Percentiles rank a stretch among this genome's conserved stretches.
These are phyloP conservation scores for Cenchrus fungigraminus DNA, from an alignment of 176 grass and related monocot genomes.

Conservation along the genomic window DNA sequence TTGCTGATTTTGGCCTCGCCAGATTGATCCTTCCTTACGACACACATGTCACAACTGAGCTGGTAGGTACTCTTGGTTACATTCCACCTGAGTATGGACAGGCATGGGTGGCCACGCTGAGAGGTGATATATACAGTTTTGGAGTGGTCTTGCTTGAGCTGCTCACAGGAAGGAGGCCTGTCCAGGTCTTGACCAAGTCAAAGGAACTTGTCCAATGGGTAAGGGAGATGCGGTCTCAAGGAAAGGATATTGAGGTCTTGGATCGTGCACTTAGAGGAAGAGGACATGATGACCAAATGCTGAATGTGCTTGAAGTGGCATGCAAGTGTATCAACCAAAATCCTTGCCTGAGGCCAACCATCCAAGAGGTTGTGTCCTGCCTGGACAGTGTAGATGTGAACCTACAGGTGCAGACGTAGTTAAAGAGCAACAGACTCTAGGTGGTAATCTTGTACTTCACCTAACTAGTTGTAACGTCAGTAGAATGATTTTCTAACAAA, in stretches of 20 bases:
- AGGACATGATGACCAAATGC: slow-evolving; percentile 73
- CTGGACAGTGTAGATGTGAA: slow-evolving; percentile 48
- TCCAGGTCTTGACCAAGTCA: slow-evolving; percentile 64
- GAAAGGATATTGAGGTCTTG: slow-evolving; percentile 61
- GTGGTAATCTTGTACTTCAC: slow-evolving; percentile 29
- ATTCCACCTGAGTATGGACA: slow-evolving; percentile 95
- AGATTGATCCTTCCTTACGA: slow-evolving; percentile 81
- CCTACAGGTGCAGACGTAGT: slow-evolving; percentile 40
- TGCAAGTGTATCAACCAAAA: slow-evolving; percentile 72
- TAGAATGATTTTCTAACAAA: slow-evolving; percentile 50
- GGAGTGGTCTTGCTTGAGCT: slow-evolving; percentile 91
- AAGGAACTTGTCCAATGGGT: slow-evolving; percentile 85
- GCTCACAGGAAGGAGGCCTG: slow-evolving; percentile 75
- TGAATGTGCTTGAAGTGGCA: slow-evolving; percentile 71
- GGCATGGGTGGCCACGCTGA: slow-evolving; percentile 73
- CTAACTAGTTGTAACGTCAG: slow-evolving; percentile 30
- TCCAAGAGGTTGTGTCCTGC: slow-evolving; percentile 70
- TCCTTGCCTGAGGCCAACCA: slow-evolving; percentile 66
- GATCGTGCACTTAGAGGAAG: slow-evolving; percentile 57
- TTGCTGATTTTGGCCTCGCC: slow-evolving; percentile 89
- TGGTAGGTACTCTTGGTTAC: slow-evolving; percentile 88
- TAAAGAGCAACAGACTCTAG: slow-evolving; percentile 24
- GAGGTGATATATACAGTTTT: slow-evolving; percentile 90
- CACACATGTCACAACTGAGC: slow-evolving; percentile 89
- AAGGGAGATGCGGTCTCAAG: slow-evolving; percentile 52